Percentiles rank a stretch among this genome's conserved stretches.
These are phyloP conservation scores for Rhizopogon vesiculosus DNA, from an alignment of 768 basidiomycete species.

Conservation along the genomic window DNA sequence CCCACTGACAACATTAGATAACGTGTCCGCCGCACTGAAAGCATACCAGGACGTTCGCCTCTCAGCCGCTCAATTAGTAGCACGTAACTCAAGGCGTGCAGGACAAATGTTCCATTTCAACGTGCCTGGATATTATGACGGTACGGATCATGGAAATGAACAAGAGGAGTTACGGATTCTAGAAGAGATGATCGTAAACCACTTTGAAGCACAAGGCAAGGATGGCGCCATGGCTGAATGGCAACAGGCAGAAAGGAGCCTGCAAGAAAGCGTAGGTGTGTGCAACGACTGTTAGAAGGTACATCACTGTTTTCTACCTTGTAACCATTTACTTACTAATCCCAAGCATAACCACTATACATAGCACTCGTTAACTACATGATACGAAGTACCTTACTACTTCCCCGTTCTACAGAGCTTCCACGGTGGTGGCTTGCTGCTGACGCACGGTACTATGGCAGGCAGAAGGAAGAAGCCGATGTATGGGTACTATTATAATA, in stretches of 20 bases:
- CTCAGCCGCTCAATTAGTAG: constrained; percentile 8
- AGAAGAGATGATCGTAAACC: neutral
- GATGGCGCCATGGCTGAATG: constrained; percentile 2
- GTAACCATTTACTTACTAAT: no score
- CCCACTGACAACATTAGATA: constrained; percentile 3
- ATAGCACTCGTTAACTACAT: neutral
- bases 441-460: no score
- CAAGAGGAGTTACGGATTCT: constrained; percentile 5
- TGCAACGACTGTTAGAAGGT: neutral
- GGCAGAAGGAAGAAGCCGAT: no score
- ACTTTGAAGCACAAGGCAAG: neutral
- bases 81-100: constrained; percentile 4
- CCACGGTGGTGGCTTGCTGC: no score
- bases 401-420: no score
- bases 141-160: neutral
- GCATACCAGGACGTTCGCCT: constrained; percentile 16
- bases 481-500: no score
- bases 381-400: no score
- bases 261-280: constrained; percentile 1
- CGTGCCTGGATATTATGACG: constrained; percentile 7
- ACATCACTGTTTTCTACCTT: no score
- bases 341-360: no score
- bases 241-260: constrained; percentile 16
- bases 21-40: constrained; percentile 6
- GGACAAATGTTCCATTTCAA: constrained; percentile 13